Base-by-base conservation (phyloP, 495 filamentous ascomycete species). In the Penicillium waksmanii region DNA sequence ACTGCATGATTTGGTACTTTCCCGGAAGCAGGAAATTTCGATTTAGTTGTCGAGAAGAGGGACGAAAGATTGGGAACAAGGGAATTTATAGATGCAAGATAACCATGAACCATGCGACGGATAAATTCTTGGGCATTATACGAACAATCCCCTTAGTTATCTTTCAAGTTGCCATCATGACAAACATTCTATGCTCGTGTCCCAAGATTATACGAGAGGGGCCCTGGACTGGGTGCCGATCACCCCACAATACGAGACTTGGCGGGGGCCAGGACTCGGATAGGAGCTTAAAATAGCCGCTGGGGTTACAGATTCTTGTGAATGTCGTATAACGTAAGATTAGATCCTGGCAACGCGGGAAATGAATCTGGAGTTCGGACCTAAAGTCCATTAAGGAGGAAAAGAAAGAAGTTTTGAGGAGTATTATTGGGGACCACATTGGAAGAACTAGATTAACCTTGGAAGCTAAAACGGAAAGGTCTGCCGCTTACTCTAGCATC, bases 221-320 rank as follows among this genome's bases (percentile, higher is more conserved):
- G n/a, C 12, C n/a, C n/a, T 43, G n/a, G n/a, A 43, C 23, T 43
- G 40, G n/a, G n/a, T 43, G 40, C n/a, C 40, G 40, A 43, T 43
- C 40, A 43, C 40, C 40, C 40, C 12, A 15, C 40, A 40, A 56
- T 56, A 56, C 54, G 54, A 56, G 55, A 25, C 21, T 57, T 42
- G 55, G 55, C 4, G 17, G 12, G 19, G n/a, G 46, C 46, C 46
- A 57, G 50, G 46, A 27, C 46, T 38, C 7, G 21, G 44, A 19
- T 31, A 44, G 21, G 18, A 18, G 8, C 55, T 34, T 34, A 51
- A 57, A 57, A 57, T 57, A 57, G 55, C 15, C 46, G 9, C 11
- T 2, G 12, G 25, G 34, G 53, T 56, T 38, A 48, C 53, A 38
- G 0, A 42, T 42, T 18, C 12, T 43, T 13, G n/a, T 15, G 40